These are phyloP conservation scores for Magnusiomyces fungicola DNA, from an alignment of 1,139 yeast genomes.

Conservation along the genomic window DNA sequence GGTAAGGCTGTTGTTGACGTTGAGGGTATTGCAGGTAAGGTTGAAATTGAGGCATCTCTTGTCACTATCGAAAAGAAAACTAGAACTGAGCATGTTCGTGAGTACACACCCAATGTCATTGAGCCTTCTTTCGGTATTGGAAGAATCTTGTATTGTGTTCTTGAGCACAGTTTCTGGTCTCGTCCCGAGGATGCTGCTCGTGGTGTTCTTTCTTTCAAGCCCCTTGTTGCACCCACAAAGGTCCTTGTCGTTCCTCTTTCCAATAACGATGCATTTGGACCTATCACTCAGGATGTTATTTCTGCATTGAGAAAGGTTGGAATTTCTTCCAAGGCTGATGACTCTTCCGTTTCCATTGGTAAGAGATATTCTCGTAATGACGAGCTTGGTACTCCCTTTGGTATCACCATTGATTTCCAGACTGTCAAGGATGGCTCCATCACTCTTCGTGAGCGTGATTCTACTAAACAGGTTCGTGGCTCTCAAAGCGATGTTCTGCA, in stretches of 20 bases:
- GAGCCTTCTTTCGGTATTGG: conserved; percentile 99
- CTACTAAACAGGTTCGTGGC: conserved; percentile 97
- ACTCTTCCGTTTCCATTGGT: conserved; percentile 96
- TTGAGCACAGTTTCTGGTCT: conserved; percentile 94
- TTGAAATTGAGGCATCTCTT: conserved; percentile 67
- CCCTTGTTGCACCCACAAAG: conserved; percentile 95
- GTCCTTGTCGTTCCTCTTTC: conserved; percentile 93
- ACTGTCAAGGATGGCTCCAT: conserved; percentile 83
- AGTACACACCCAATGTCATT: conserved; percentile 93
- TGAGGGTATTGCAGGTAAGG: conserved; percentile 51
- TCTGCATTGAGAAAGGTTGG: conserved; percentile 67
- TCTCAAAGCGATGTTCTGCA: conserved; percentile 65
- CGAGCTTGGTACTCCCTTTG: conserved; percentile 98
- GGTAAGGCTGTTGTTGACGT: conserved; percentile 62
- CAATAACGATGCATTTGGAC: conserved; percentile 70
- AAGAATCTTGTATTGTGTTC: conserved; percentile 85
- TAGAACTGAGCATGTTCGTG: conserved; percentile 85
- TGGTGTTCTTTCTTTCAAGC: conserved; percentile 88
- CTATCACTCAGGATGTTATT: conserved; percentile 58
- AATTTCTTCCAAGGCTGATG: conserved; percentile 94
- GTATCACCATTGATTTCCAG: conserved; percentile 96
- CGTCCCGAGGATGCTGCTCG: conserved; percentile 91
- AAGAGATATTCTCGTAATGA: conserved; percentile 98
- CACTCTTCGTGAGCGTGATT: conserved; percentile 96
- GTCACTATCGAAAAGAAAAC: conserved; percentile 71